Conservation (phyloP, 768 basidiomycete species). For the Crepidotus variabilis region DNA sequence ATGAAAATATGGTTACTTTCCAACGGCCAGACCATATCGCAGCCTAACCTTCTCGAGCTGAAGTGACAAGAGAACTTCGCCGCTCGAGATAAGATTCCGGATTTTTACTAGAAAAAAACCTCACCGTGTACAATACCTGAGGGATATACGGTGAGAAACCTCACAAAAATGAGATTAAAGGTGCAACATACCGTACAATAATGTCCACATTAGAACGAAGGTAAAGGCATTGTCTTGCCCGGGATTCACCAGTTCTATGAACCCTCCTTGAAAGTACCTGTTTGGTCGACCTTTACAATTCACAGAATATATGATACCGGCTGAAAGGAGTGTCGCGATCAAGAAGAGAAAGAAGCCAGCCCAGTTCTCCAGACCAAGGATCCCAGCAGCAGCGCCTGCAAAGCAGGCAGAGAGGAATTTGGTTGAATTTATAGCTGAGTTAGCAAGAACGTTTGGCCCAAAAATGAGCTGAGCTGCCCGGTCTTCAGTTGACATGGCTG, state of each 20-base stretch:
- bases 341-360: slow-evolving; percentile 79
- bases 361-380: slow-evolving; percentile 85
- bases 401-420: slow-evolving; percentile 85
- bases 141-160: not conserved
- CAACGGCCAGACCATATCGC: too few relatives aligned
- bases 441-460: slow-evolving; percentile 61
- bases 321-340: slow-evolving; percentile 61
- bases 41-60: too few relatives aligned
- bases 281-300: slow-evolving; percentile 67
- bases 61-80: too few relatives aligned
- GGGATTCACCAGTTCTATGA: slow-evolving; percentile 70
- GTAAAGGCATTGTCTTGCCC: slow-evolving; percentile 91
- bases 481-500: slow-evolving; percentile 1
- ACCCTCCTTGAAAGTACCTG: slow-evolving; percentile 58
- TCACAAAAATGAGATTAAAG: slow-evolving; percentile 5
- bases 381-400: slow-evolving; percentile 83
- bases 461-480: slow-evolving; percentile 33
- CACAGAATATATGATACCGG: slow-evolving; percentile 58
- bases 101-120: slow-evolving; percentile 13
- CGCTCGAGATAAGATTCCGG: not conserved
- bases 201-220: slow-evolving; percentile 90
- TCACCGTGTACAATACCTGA: slow-evolving; percentile 50
- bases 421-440: slow-evolving; percentile 56
- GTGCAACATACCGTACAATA: slow-evolving; percentile 74
- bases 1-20: too few relatives aligned